Conservation (phyloP, 1,284 basidiomycete species). For the Cutaneotrichosporon dermatis region DNA sequence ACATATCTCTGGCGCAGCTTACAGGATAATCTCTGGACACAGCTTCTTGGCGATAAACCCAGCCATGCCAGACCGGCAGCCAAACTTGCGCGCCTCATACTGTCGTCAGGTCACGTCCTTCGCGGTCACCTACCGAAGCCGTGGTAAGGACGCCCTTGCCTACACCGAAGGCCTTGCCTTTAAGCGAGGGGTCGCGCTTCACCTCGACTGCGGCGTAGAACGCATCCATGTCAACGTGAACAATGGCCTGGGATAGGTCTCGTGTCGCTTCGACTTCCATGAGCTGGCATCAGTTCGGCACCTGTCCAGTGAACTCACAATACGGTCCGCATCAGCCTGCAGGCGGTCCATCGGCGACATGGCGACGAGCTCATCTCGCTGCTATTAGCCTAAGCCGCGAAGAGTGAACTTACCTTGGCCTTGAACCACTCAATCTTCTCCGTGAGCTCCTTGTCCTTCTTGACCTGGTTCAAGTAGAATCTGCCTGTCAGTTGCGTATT, state of each 20-base stretch:
- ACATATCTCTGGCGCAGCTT: constrained; percentile 7
- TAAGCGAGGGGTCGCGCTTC: constrained; percentile 69
- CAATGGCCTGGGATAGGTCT: constrained; percentile 73
- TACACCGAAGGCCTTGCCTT: constrained; percentile 83
- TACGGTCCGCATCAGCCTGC: constrained; percentile 42
- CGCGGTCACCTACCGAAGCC: constrained; percentile 51
- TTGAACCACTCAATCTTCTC: constrained; percentile 46
- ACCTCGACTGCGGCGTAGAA: constrained; percentile 55
- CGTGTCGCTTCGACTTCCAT: constrained; percentile 68
- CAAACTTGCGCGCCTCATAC: constrained; percentile 87
- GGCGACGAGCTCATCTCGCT: constrained; percentile 44
- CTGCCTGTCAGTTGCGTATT: constrained; percentile 14
- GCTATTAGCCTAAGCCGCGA: background rate
- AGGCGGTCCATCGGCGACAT: constrained; percentile 29
- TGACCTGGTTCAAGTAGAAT: constrained; percentile 46
- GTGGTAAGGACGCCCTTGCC: constrained; percentile 71
- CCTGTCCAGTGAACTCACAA: constrained; percentile 25
- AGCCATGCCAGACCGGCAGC: constrained; percentile 85
- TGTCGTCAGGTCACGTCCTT: constrained; percentile 32
- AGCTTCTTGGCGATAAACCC: constrained; percentile 89
- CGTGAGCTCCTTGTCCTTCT: constrained; percentile 45
- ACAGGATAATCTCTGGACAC: constrained; percentile 81
- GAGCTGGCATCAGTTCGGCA: constrained; percentile 53
- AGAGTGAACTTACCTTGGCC: constrained; percentile 29
- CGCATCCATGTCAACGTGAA: constrained; percentile 48